Percentiles rank a stretch among this genome's conserved stretches.
Conservation (phyloP, 202 grass and related monocot genomes). For the Zizania palustris region DNA sequence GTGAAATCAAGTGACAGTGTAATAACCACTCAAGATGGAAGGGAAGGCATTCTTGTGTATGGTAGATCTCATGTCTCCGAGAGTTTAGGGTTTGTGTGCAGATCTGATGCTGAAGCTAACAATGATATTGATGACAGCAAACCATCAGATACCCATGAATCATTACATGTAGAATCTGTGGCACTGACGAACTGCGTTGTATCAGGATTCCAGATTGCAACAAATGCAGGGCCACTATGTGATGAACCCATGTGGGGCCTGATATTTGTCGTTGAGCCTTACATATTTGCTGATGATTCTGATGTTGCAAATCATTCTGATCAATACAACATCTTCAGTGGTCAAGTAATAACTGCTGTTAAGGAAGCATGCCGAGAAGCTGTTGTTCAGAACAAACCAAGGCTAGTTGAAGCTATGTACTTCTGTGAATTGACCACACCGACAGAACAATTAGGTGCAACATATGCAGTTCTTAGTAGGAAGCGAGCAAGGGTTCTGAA, state of each 20-base stretch:
- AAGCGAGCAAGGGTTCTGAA: slow-evolving; percentile 79
- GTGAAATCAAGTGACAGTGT: slow-evolving; percentile 42
- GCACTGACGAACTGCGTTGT: slow-evolving; percentile 72
- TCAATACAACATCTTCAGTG: slow-evolving; percentile 77
- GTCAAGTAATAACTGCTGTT: slow-evolving; percentile 88
- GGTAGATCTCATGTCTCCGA: slow-evolving; percentile 78
- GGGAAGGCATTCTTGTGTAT: slow-evolving; percentile 56
- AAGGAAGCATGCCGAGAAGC: slow-evolving; percentile 88
- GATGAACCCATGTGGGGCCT: slow-evolving; percentile 96
- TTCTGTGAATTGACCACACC: slow-evolving; percentile 86
- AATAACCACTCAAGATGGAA: slow-evolving; percentile 45
- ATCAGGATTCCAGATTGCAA: slow-evolving; percentile 93
- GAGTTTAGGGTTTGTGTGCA: slow-evolving; percentile 63
- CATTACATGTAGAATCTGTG: slow-evolving; percentile 66
- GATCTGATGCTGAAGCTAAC: slow-evolving; percentile 44
- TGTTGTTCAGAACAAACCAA: slow-evolving; percentile 85
- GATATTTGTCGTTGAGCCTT: slow-evolving; percentile 77
- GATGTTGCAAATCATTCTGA: slow-evolving; percentile 65
- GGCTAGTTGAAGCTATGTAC: slow-evolving; percentile 91
- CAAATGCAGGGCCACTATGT: slow-evolving; percentile 83
- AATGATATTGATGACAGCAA: slow-evolving; percentile 37
- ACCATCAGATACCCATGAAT: slow-evolving; percentile 46
- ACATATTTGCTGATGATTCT: slow-evolving; percentile 71
- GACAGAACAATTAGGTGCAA: slow-evolving; percentile 61
- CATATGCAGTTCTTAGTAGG: slow-evolving; percentile 81